Evolutionary conservation across 2,329 filamentous ascomycete genomes (phyloP).

Genomic region (Diaporthe sp.): DNA sequence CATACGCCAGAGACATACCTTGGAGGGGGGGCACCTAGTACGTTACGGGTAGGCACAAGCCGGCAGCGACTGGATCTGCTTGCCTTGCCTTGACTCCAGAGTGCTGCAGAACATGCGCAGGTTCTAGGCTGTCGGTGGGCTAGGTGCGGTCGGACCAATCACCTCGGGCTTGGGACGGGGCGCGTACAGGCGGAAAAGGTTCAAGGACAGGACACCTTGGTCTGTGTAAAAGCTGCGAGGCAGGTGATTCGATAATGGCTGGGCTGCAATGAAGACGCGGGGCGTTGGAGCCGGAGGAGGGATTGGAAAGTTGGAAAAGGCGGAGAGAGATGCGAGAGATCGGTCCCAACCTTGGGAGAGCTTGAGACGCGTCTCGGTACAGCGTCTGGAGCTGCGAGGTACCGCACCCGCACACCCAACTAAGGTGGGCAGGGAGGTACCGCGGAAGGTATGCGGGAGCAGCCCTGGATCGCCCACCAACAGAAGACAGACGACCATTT

Average conservation of each 20-base stretch:
- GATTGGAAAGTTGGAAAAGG: slow-evolving; percentile 41
- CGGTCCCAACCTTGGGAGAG: slow-evolving; percentile 21
- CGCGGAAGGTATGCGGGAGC: slow-evolving; percentile 10
- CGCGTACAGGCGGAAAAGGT: background rate
- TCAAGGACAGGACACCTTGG: slow-evolving; percentile 8
- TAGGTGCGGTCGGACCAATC: slow-evolving; percentile 15
- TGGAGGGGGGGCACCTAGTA: slow-evolving; percentile 8
- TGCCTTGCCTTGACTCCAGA: slow-evolving; percentile 25
- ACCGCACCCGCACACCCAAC: background rate
- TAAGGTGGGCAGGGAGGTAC: slow-evolving; percentile 5
- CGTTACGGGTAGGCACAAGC: slow-evolving; percentile 18
- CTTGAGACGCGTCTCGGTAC: slow-evolving; percentile 18
- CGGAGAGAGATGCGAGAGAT: slow-evolving; percentile 40
- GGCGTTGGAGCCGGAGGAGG: slow-evolving; percentile 45
- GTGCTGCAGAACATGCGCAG: slow-evolving; percentile 35
- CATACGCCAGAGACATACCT: slow-evolving; percentile 28
- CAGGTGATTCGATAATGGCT: slow-evolving; percentile 36
- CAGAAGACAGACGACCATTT: slow-evolving; percentile 10
- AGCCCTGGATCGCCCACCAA: background rate
- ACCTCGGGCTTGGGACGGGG: slow-evolving; percentile 11
- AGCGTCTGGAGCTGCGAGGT: background rate
- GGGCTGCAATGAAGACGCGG: slow-evolving; percentile 49
- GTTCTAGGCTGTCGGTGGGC: slow-evolving; percentile 42
- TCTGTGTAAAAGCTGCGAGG: slow-evolving; percentile 26
- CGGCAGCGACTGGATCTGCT: slow-evolving; percentile 27